Percentiles rank a stretch among this genome's conserved stretches.
phyloP scores from a whole-genome alignment of 495 filamentous ascomycete species.

The Aspergillus biplanus region DNA sequence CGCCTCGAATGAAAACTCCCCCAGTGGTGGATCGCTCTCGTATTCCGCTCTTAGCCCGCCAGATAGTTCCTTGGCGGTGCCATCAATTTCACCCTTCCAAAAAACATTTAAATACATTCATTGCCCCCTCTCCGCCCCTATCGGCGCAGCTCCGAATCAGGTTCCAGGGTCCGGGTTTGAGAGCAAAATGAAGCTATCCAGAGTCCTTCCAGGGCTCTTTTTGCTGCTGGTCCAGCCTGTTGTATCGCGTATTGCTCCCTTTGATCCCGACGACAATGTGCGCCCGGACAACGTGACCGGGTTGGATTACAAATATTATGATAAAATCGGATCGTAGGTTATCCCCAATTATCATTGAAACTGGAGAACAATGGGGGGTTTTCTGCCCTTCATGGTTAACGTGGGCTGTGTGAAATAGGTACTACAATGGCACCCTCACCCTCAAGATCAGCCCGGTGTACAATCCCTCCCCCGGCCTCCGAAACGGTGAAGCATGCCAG shows the following conservation, averaged over 20 bases:
- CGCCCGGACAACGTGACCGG: not conserved
- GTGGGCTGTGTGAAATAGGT: not conserved
- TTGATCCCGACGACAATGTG: not conserved
- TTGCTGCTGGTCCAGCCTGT: not conserved
- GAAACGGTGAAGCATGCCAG: not conserved
- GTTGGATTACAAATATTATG: not conserved
- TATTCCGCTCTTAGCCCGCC: not conserved
- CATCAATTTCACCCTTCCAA: not conserved
- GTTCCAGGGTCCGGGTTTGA: not conserved
- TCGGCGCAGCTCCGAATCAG: not conserved
- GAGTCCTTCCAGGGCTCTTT: not conserved
- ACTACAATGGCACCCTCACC: not conserved
- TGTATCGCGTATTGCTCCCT: not conserved
- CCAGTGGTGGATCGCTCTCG: not conserved
- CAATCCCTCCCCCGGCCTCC: not conserved
- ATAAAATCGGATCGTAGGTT: not conserved
- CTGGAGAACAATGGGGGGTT: not conserved
- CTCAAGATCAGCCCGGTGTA: not conserved
- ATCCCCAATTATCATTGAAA: not conserved
- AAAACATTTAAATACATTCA: not conserved
- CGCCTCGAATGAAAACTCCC: not conserved
- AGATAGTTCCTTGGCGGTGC: not conserved
- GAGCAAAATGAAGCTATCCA: not conserved
- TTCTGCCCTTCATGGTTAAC: not conserved
- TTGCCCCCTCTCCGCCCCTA: not conserved